Base-by-base conservation (phyloP, 441 rosid species). In the Adansonia grandidieri region DNA sequence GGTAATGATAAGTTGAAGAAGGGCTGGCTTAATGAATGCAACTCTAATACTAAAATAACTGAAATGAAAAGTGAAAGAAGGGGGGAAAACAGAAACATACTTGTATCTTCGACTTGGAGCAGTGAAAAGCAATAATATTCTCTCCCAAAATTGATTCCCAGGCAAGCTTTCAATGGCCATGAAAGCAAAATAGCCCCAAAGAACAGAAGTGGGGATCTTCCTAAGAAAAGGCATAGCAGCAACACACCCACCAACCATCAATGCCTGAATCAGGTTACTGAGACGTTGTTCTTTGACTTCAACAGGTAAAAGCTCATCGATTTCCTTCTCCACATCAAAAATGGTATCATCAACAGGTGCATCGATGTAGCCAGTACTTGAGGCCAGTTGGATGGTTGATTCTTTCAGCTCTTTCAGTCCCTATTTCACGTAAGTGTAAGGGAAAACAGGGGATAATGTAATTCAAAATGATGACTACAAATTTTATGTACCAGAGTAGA, bases 101-200 rank as follows among this genome's bases (percentile, higher is more conserved):
- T 88, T 91, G 91, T 90, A 88, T 91, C 96, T 85, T 74, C 92
- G 84, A 78, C 91, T 87, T 50, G 96, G 96, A 69, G 90, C 90
- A 57, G 96, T 91, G 83, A 91, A 90, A 69, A 91, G 90, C 85
- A 90, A 80, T 76, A 91, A 77, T 79, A 90, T 90, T 84, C 95
- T 87, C 87, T 91, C 95, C 95, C 95, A 91, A 56, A 88, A 90
- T 77, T 91, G 95, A 77, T 91, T 91, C 67, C 95, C 95, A 2
- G 95, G 95, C 87, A 91, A 86, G 85, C 90, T 91, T 62, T 91
- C 95, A 74, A 88, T 90, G 62, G 95, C 95, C 95, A 91, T 91
- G 79, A 87, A 91, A 69, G 95, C 95, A 85, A 91, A 91, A 84
- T 91, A 91, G 28, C 95, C 95, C 95, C 95, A 91, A 45, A 91